Percentiles rank a stretch among this genome's conserved stretches.
phyloP scores from a whole-genome alignment of 2,329 filamentous ascomycete species.

The Dactylellina leptospora region DNA sequence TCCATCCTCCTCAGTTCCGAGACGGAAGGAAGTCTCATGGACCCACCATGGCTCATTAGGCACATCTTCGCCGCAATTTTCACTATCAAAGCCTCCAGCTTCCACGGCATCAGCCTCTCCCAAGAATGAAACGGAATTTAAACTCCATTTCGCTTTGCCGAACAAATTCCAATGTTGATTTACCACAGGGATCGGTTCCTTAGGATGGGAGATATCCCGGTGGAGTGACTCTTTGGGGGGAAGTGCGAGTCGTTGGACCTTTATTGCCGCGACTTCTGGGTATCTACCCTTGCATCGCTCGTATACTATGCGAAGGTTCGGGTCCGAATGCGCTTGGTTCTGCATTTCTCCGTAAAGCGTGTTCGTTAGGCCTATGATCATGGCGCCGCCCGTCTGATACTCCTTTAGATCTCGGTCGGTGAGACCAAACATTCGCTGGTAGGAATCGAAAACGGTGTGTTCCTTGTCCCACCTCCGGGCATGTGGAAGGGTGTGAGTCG shows the following conservation, averaged over 20 bases:
- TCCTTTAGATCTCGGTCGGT: neutral
- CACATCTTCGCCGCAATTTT: neutral
- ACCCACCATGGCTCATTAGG: constrained; percentile 44
- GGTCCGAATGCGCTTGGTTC: constrained; percentile 46
- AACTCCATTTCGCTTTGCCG: constrained; percentile 35
- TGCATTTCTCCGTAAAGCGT: constrained; percentile 21
- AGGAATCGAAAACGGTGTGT: constrained; percentile 27
- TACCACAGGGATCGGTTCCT: constrained; percentile 21
- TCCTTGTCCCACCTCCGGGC: constrained; percentile 34
- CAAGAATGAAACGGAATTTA: constrained; percentile 25
- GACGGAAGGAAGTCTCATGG: constrained; percentile 15
- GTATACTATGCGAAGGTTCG: constrained; percentile 39
- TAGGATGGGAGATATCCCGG: neutral
- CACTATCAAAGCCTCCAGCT: neutral
- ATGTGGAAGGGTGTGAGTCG: constrained; percentile 15
- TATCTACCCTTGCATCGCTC: constrained; percentile 8
- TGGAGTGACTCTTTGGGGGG: constrained; percentile 14
- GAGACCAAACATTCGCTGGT: constrained; percentile 18
- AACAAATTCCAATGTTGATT: constrained; percentile 48
- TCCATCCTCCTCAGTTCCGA: neutral
- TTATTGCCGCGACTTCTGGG: constrained; percentile 5
- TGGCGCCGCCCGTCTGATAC: neutral
- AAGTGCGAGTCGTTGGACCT: constrained; percentile 37
- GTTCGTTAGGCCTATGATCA: constrained; percentile 10
- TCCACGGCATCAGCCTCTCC: constrained; percentile 8